Conservation (phyloP, 1,139 yeast genomes). For the Yamadazyma dushanensis region DNA sequence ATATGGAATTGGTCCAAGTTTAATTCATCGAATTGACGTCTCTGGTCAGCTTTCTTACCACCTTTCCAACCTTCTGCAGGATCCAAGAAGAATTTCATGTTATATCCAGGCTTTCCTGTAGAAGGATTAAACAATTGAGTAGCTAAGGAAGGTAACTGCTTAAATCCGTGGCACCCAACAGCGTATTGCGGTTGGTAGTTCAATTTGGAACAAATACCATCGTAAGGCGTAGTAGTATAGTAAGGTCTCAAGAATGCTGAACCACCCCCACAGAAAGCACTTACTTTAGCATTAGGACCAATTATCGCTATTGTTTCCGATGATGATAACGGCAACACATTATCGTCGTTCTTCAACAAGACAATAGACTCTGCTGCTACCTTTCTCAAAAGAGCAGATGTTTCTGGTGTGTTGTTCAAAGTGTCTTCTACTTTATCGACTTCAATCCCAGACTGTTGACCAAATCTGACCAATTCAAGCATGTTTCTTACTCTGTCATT, state of each 20-base stretch:
- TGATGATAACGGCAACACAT: slow-evolving; percentile 38
- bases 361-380: slow-evolving; percentile 54
- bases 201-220: slow-evolving; percentile 25
- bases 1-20: slow-evolving; percentile 33
- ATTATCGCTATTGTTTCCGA: slow-evolving; percentile 29
- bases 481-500: slow-evolving; percentile 50
- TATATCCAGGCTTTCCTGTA: slow-evolving; percentile 42
- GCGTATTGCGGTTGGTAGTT: slow-evolving; percentile 19
- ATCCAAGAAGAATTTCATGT: slow-evolving; percentile 34
- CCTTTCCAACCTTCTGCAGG: slow-evolving; percentile 15
- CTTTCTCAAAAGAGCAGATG: slow-evolving; percentile 41
- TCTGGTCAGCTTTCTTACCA: slow-evolving; percentile 5
- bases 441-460: slow-evolving; percentile 35
- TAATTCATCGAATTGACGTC: slow-evolving; percentile 37
- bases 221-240: slow-evolving; percentile 32
- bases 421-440: slow-evolving; percentile 30
- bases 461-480: slow-evolving; percentile 44
- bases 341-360: slow-evolving; percentile 50
- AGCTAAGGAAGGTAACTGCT: slow-evolving; percentile 31
- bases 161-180: slow-evolving; percentile 25
- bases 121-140: slow-evolving; percentile 20
- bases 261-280: slow-evolving; percentile 36
- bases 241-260: slow-evolving; percentile 32
- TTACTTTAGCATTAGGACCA: slow-evolving; percentile 35
- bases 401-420: slow-evolving; percentile 41